A percentile compares a stretch with the other conserved stretches of the same genome.
These are phyloP conservation scores for Nitzschia sp. DNA, from an alignment of 108 stramenopile species.

Conservation along the genomic window DNA sequence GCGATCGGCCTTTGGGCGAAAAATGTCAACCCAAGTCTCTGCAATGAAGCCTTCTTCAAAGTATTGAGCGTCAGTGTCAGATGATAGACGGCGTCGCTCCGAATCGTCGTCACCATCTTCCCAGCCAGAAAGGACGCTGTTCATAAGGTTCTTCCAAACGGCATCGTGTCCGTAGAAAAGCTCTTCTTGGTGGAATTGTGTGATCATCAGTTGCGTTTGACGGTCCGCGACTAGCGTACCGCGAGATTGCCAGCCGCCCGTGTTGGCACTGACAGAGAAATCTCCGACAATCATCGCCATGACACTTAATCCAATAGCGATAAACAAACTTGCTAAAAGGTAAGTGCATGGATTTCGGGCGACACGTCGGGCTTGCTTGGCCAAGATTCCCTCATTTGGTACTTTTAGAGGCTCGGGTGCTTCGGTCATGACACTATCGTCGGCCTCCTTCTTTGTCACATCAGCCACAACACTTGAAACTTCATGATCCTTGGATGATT, in stretches of 20 bases:
- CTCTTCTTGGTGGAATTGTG: constrained; percentile 12
- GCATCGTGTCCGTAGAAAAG: constrained; percentile 27
- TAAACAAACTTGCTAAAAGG: constrained; percentile 12
- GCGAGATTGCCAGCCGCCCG: constrained; percentile 42
- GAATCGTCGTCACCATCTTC: constrained; percentile 22
- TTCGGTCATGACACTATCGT: neutral
- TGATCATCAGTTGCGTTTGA: constrained; percentile 33
- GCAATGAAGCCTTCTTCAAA: neutral
- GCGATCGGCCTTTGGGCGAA: neutral
- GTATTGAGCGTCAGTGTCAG: neutral
- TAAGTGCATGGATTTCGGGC: constrained; percentile 23
- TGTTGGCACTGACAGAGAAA: constrained; percentile 36
- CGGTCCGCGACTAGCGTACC: constrained; percentile 50
- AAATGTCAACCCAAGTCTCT: neutral
- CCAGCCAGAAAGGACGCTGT: constrained; percentile 38
- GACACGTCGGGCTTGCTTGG: constrained; percentile 6
- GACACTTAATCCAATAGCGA: constrained; percentile 11
- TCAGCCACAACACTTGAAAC: neutral
- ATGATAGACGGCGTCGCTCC: neutral
- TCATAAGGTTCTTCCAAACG: constrained; percentile 37
- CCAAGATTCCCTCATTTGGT: neutral
- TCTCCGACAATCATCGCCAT: constrained; percentile 38
- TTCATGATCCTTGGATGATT: no score
- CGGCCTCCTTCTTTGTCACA: neutral
- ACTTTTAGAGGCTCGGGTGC: neutral